These are phyloP conservation scores for Trametes villosa DNA, from an alignment of 768 basidiomycete genomes.

Conservation along the genomic window DNA sequence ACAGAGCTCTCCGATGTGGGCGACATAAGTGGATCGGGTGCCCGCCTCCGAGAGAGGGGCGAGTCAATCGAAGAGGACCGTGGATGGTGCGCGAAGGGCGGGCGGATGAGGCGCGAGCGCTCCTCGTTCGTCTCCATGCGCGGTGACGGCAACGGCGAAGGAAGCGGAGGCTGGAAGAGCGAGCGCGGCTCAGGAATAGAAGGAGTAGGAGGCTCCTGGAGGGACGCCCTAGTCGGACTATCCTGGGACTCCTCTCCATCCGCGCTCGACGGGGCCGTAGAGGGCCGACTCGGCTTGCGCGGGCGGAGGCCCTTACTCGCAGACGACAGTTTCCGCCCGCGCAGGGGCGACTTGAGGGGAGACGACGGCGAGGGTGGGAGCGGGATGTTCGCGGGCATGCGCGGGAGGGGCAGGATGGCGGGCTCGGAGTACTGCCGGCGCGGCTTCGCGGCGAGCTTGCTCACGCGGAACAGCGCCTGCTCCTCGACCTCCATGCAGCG, in stretches of 20 bases:
- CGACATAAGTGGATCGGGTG: constrained; percentile 13
- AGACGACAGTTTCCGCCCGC: constrained; percentile 25
- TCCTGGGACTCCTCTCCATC: constrained; percentile 20
- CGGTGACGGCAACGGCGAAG: constrained; percentile 7
- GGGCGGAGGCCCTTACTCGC: not conserved
- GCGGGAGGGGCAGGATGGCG: constrained; percentile 19
- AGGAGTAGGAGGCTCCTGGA: not conserved
- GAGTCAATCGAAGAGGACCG: constrained; percentile 36
- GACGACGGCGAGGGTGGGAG: constrained; percentile 25
- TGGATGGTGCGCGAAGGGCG: constrained; percentile 28
- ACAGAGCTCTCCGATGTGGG: constrained; percentile 12
- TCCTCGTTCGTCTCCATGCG: not conserved
- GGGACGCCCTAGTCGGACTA: constrained; percentile 3
- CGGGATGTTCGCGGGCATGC: constrained; percentile 11
- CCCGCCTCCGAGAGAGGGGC: constrained; percentile 23
- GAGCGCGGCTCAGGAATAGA: constrained; percentile 9
- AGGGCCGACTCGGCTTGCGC: constrained; percentile 27
- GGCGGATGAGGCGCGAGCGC: constrained; percentile 7
- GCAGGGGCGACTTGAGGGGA: constrained; percentile 7
- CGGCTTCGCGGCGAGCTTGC: constrained; percentile 49
- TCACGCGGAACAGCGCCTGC: constrained; percentile 67
- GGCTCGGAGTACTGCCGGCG: constrained; percentile 20
- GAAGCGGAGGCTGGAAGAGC: constrained; percentile 3
- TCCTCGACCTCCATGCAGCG: constrained; percentile 75
- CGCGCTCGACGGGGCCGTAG: constrained; percentile 51